Evolutionary conservation across 164 flowering plant genomes (phyloP).

Genomic region (Vitis rotundifolia): DNA sequence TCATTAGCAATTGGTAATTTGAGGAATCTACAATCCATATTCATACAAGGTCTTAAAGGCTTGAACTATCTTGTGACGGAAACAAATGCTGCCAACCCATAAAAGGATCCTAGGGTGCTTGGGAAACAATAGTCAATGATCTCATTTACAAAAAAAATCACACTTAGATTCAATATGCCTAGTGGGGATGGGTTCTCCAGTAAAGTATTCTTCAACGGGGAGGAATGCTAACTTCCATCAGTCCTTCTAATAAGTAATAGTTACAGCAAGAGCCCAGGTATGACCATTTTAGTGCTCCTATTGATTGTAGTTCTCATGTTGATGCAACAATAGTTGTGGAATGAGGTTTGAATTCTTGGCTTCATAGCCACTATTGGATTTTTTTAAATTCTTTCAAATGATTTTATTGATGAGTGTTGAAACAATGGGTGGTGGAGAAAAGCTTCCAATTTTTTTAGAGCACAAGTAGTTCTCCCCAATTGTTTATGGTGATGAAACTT

Average conservation of each 20-base stretch:
- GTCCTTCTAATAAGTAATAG: conserved; percentile 35
- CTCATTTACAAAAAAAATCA: conserved; percentile 64
- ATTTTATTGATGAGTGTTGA: conserved; percentile 9
- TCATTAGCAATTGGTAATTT: no score
- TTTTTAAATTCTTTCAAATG: conserved; percentile 38
- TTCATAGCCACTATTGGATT: conserved; percentile 14
- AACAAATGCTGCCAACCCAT: conserved; percentile 47
- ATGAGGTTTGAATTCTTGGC: not conserved
- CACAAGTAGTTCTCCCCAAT: no score
- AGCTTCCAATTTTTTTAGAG: no score
- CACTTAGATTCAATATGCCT: conserved; percentile 53
- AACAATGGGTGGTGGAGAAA: not conserved
- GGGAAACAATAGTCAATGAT: conserved; percentile 83
- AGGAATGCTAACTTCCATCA: conserved; percentile 72
- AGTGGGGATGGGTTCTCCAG: conserved; percentile 73
- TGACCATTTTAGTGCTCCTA: conserved; percentile 19
- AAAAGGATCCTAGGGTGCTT: conserved; percentile 58
- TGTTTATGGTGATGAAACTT: not conserved
- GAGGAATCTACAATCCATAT: conserved; percentile 23
- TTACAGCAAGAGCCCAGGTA: conserved; percentile 10
- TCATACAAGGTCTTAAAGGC: conserved; percentile 42
- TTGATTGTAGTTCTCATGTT: conserved; percentile 30
- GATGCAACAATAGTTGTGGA: conserved; percentile 30
- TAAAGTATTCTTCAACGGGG: conserved; percentile 81
- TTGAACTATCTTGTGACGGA: conserved; percentile 64